Percentiles rank a stretch among this genome's conserved stretches.
Conservation (phyloP, 2,329 filamentous ascomycete species). For the Shiraia bambusicola region DNA sequence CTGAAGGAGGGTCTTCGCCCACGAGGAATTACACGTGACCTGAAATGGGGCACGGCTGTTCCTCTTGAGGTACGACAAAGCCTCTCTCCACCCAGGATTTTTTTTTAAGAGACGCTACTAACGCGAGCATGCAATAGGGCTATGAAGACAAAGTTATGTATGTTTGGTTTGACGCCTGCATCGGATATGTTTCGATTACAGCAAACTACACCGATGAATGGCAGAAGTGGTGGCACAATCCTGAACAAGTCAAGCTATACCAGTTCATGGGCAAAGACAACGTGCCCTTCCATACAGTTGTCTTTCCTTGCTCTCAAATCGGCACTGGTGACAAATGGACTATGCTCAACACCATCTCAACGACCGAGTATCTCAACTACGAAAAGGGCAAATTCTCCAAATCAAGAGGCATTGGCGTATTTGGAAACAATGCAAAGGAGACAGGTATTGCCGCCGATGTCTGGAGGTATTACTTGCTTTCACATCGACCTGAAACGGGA, state of each 20-base stretch:
- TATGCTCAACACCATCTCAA: slow-evolving; percentile 82
- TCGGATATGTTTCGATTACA: slow-evolving; percentile 94
- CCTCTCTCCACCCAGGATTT: no score
- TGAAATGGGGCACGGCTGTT: slow-evolving; percentile 80
- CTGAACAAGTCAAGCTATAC: slow-evolving; percentile 82
- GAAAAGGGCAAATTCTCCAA: slow-evolving; percentile 77
- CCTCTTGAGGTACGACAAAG: slow-evolving; percentile 46
- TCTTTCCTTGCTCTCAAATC: slow-evolving; percentile 85
- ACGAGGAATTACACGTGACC: slow-evolving; percentile 85
- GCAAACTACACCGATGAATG: slow-evolving; percentile 85
- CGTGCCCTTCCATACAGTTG: slow-evolving; percentile 83
- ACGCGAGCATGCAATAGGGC: slow-evolving; percentile 36
- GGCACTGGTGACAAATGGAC: slow-evolving; percentile 87
- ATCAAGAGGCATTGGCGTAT: slow-evolving; percentile 84
- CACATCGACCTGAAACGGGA: slow-evolving; percentile 78
- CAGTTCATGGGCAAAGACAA: slow-evolving; percentile 95
- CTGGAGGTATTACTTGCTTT: slow-evolving; percentile 91
- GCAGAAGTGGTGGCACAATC: slow-evolving; percentile 94
- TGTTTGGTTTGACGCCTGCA: slow-evolving; percentile 90
- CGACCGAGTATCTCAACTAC: slow-evolving; percentile 67
- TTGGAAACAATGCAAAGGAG: slow-evolving; percentile 84
- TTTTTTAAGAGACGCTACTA: slow-evolving; percentile 1
- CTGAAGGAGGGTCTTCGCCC: slow-evolving; percentile 80
- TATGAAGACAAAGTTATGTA: slow-evolving; percentile 83
- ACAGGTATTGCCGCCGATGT: slow-evolving; percentile 83